These are phyloP conservation scores for Tardiomyces blankii DNA, from an alignment of 1,139 yeast genomes.

Conservation along the genomic window DNA sequence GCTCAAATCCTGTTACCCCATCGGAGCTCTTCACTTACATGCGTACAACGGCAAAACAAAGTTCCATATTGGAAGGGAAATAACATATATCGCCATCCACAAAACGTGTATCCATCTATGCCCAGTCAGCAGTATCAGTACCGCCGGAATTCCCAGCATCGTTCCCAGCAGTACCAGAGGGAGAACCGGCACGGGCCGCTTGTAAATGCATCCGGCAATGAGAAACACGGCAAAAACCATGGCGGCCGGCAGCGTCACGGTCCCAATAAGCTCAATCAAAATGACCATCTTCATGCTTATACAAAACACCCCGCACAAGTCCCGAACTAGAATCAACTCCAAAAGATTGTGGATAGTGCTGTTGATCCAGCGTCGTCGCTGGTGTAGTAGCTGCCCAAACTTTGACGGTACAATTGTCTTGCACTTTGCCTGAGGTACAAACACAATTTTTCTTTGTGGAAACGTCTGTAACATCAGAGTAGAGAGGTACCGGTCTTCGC, in stretches of 20 bases:
- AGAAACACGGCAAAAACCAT: constrained; percentile 74
- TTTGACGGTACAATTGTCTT: constrained; percentile 24
- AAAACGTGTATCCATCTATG: constrained; percentile 57
- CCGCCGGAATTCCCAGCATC: constrained; percentile 77
- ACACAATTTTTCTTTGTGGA: constrained; percentile 24
- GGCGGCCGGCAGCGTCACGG: constrained; percentile 76
- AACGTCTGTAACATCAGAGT: constrained; percentile 26
- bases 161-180: constrained; percentile 66
- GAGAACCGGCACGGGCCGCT: constrained; percentile 56
- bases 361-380: constrained; percentile 30
- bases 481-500: constrained; percentile 27
- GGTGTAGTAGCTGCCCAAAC: constrained; percentile 24
- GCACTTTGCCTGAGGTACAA: constrained; percentile 25
- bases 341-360: constrained; percentile 27
- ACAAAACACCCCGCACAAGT: constrained; percentile 28
- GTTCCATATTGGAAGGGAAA: constrained; percentile 88
- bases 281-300: constrained; percentile 28
- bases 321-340: constrained; percentile 23
- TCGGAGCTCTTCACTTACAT: constrained; percentile 17
- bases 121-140: constrained; percentile 71
- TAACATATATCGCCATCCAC: constrained; percentile 68
- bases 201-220: constrained; percentile 54
- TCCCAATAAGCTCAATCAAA: constrained; percentile 24
- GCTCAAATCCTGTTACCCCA: constrained; percentile 24
- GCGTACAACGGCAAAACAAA: constrained; percentile 77